Evolutionary conservation across 768 basidiomycete genomes (phyloP), one percentile per base, ranked within the genome.

Genomic region (Scleroderma citrinum): DNA sequence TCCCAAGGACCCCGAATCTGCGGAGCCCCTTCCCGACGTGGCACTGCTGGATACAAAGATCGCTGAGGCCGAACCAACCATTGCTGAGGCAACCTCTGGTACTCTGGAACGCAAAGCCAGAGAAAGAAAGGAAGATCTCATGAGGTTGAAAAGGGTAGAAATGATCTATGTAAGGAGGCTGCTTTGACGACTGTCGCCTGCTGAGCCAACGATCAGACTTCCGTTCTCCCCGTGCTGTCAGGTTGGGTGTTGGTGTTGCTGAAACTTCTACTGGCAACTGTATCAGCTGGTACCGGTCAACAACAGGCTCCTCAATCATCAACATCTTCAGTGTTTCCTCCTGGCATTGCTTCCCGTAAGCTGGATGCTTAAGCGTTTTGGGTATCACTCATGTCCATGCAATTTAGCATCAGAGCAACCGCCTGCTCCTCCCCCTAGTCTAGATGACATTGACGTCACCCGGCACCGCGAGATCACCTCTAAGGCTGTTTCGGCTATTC

Each of bases 401-500:
- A 29, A 39, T 53, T 39, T 57, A 78, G 83, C 82, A 5, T 76
- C 80, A 51, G 84, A 86, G 44, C 83, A 81, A 50, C 76, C 77
- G 3, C 75, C 80, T 11, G 69, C 74, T 1, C 80, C 81, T 2
- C 85, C 88, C 3, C 86, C 82, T 4, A 87, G 85, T 0, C 69
- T 92, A 12, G 93, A 97, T 51, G 95, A 99, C 57, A 82, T 90
- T 43, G 96, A 99, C 62, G 86, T 94, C 26, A 85, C 83, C 21
- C 82, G 96, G 11, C 95, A 98, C 69, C 88, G 95, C 34, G 96
- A 99, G 68, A 94, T 99, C 57, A 96, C 91, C 0, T 92, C 91
- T 11, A 99, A 99, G 65, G 93, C 93, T 0, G 91, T 96, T 4
- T 97, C 96, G 13, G 95, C 93, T 1, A 96, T 98, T 49, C 67